These are phyloP conservation scores for Aspergillus sp. DNA, from an alignment of 2,329 filamentous ascomycete genomes.

Conservation along the genomic window DNA sequence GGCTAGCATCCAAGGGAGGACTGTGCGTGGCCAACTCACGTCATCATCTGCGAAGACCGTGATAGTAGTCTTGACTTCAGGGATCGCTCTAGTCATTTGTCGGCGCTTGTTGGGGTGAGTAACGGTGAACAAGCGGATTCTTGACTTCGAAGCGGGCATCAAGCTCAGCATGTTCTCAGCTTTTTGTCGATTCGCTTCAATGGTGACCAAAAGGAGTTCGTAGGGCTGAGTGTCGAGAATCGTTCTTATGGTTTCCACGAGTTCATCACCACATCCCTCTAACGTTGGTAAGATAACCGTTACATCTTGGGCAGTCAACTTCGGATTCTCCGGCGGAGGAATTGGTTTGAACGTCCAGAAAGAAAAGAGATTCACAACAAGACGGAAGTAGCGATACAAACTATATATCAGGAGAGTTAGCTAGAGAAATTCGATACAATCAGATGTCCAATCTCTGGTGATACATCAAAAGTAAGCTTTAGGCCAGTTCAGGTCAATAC, in stretches of 20 bases:
- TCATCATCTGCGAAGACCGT: conserved; percentile 95
- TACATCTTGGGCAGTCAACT: conserved; percentile 77
- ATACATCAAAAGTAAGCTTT: conserved; percentile 1
- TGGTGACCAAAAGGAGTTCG: conserved; percentile 82
- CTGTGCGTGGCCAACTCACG: conserved; percentile 83
- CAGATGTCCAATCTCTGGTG: no score
- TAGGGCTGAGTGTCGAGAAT: conserved; percentile 58
- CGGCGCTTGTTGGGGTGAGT: conserved; percentile 91
- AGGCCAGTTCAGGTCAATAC: conserved; percentile 19
- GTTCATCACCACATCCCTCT: conserved; percentile 79
- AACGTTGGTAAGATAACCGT: conserved; percentile 94
- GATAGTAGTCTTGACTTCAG: conserved; percentile 77
- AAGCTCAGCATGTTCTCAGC: conserved; percentile 62
- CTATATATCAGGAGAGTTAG: conserved; percentile 49
- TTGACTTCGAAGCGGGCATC: conserved; percentile 61
- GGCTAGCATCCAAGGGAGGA: conserved; percentile 88
- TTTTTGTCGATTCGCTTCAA: conserved; percentile 72
- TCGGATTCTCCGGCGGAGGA: conserved; percentile 78
- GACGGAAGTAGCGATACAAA: conserved; percentile 82
- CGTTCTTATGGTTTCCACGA: conserved; percentile 72
- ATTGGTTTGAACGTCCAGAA: conserved; percentile 88
- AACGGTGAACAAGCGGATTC: conserved; percentile 73
- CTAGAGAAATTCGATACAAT: not conserved
- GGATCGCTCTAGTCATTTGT: conserved; percentile 88
- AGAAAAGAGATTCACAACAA: conserved; percentile 80